Evolutionary conservation across 768 basidiomycete species (phyloP).

Genomic region (Amanita polypyramis): DNA sequence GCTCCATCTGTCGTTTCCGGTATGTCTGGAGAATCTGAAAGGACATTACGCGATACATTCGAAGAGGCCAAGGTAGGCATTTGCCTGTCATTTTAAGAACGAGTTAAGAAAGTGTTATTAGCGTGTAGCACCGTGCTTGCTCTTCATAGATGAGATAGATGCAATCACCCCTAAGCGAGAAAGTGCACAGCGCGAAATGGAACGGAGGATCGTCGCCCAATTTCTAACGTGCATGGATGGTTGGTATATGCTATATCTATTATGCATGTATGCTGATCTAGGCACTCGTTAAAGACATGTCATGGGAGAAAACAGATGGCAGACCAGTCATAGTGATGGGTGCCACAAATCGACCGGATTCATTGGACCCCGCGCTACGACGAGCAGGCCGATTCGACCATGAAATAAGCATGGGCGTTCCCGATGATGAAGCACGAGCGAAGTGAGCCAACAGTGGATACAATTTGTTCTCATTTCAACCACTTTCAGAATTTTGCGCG

Average conservation of each 20-base stretch:
- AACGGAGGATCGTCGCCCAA: conserved; percentile 93
- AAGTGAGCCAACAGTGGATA: conserved; percentile 44
- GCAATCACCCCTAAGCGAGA: conserved; percentile 97
- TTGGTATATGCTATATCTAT: conserved; percentile 23
- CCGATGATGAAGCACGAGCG: conserved; percentile 81
- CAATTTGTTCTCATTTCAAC: neutral
- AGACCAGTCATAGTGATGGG: conserved; percentile 92
- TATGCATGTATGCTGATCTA: neutral
- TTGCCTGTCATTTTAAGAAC: neutral
- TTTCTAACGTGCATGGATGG: conserved; percentile 99
- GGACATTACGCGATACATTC: conserved; percentile 90
- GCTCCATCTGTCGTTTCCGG: conserved; percentile 95
- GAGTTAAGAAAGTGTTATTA: conserved; percentile 17
- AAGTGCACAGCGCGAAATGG: conserved; percentile 98
- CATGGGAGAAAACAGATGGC: conserved; percentile 91
- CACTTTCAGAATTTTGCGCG: conserved; percentile 71
- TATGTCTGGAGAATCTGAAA: conserved; percentile 98
- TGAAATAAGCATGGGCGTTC: conserved; percentile 96
- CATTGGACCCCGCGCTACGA: conserved; percentile 86
- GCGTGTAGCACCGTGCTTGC: conserved; percentile 83
- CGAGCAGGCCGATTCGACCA: conserved; percentile 94
- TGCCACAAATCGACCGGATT: conserved; percentile 93
- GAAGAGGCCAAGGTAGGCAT: conserved; percentile 83
- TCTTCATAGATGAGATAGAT: conserved; percentile 98
- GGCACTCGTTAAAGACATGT: conserved; percentile 50